Conservation (phyloP, 768 basidiomycete genomes). For the Neoboletus magnificus region DNA sequence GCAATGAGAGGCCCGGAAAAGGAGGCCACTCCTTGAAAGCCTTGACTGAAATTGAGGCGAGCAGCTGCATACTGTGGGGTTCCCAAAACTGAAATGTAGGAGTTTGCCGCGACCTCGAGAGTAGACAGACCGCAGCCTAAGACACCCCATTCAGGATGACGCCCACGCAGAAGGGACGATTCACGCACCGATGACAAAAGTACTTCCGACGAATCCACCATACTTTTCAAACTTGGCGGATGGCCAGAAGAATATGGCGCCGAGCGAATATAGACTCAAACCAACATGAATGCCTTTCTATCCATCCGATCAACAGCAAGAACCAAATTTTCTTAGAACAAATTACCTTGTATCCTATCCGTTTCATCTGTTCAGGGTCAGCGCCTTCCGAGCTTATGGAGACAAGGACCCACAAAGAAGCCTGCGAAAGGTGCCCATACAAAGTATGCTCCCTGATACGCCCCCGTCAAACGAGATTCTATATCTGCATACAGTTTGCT, state of each 20-base stretch:
- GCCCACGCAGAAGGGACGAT: background rate
- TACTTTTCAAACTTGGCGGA: constrained; percentile 65
- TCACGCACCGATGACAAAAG: constrained; percentile 58
- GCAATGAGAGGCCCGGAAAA: constrained; percentile 76
- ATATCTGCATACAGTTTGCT: constrained; percentile 10
- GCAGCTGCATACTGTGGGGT: constrained; percentile 68
- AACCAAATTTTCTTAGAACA: background rate
- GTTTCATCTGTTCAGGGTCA: constrained; percentile 46
- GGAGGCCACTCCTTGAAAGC: constrained; percentile 72
- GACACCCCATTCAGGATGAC: background rate
- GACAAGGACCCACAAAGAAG: constrained; percentile 44
- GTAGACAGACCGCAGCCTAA: constrained; percentile 62
- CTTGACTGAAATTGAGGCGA: constrained; percentile 76
- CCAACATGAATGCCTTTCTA: constrained; percentile 64
- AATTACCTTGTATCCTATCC: constrained; percentile 62
- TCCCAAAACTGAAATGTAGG: constrained; percentile 72
- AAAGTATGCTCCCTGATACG: constrained; percentile 53
- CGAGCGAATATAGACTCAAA: constrained; percentile 54
- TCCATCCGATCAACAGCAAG: background rate
- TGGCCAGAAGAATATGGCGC: constrained; percentile 80
- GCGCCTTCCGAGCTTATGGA: background rate
- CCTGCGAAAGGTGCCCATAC: constrained; percentile 59
- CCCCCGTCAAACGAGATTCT: background rate
- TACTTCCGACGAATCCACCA: constrained; percentile 71
- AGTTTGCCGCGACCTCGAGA: constrained; percentile 73